Base-by-base conservation (phyloP, 75 land plant genomes). In the Pinus tabuliformis region DNA sequence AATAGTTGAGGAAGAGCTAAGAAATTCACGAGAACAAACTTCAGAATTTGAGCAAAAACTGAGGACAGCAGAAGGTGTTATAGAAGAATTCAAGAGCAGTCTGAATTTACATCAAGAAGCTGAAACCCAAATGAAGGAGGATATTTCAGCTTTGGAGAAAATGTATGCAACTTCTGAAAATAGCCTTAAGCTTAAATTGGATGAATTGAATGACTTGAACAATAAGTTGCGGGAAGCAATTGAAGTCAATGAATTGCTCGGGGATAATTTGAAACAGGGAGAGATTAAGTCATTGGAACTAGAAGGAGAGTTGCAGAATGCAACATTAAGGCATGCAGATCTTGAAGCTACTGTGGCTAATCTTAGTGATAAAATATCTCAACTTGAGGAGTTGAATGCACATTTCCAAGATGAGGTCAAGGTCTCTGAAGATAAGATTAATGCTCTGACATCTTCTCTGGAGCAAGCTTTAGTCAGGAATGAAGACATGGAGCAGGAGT, bases 41-140 rank as follows among this genome's bases (percentile, higher is more conserved):
- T 57, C 62, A 26, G 87, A 87, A 24, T 45, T 87, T 30, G 76
- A 85, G 76, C 59, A 75, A 80, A 81, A 57, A 71, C 71, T 83
- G 17, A 33, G 68, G 57, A 74, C 82, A 3, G 77, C 60, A 42
- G 89, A 87, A 75, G 80, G 76, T 22, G n/a, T 59, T 57, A 60
- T 83, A 14, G 26, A 57, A 21, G 81, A 90, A 61, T 63, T 88
- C 26, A 78, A 58, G 15, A 74, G 85, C 62, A 86, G 86, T 61
- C 56, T 83, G 66, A 85, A 82, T 59, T 6, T 66, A 5, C 68
- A 17, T 42, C 86, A 73, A 56, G 72, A 68, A 59, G 78, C 81
- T 18, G 90, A 90, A 78, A 66, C 73, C 24, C 70, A 81, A 68
- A 11, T 78, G 56, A 88, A 82, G 77, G 81, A 90, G 52, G 84